Evolutionary conservation across 1,139 yeast genomes (phyloP).

Genomic region (Yamadazyma taylorii): DNA sequence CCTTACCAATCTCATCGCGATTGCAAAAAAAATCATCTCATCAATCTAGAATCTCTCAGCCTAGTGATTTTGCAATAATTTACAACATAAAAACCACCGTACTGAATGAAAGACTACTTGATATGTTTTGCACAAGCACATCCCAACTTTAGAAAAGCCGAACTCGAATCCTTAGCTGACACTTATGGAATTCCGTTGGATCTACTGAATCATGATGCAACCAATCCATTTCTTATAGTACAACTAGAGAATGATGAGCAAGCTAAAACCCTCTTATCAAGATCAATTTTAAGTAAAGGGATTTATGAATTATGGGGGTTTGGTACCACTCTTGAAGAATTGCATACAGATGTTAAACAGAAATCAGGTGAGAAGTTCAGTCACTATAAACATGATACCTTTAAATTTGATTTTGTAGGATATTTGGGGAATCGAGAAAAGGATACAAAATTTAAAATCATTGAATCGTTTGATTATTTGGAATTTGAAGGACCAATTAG

Average conservation of each 20-base stretch:
- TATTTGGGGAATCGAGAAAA: conserved; percentile 67
- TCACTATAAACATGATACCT: conserved; percentile 46
- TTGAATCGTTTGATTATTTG: conserved; percentile 72
- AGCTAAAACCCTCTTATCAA: conserved; percentile 60
- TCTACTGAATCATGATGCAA: conserved; percentile 55
- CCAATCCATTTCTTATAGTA: conserved; percentile 71
- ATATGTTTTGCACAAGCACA: conserved; percentile 84
- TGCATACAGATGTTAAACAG: conserved; percentile 55
- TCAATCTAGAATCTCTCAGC: no score
- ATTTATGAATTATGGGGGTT: conserved; percentile 86
- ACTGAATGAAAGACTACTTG: conserved; percentile 58
- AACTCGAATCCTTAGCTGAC: conserved; percentile 80
- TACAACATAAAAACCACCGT: conserved; percentile 8
- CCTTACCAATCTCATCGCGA: conserved; percentile 2
- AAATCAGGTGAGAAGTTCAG: conserved; percentile 29
- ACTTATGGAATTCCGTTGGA: conserved; percentile 58
- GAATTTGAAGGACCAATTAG: conserved; percentile 75
- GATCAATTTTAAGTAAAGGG: conserved; percentile 72
- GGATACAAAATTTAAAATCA: conserved; percentile 56
- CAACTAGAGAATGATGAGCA: conserved; percentile 62
- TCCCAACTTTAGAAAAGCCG: conserved; percentile 76
- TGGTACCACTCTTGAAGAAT: conserved; percentile 53
- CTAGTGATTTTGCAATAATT: no score
- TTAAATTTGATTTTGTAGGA: conserved; percentile 80
- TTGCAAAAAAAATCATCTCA: no score